Percentiles rank a stretch among this genome's conserved stretches.
Evolutionary conservation across 768 basidiomycete species (phyloP).

Genomic region (Megacollybia marginata): DNA sequence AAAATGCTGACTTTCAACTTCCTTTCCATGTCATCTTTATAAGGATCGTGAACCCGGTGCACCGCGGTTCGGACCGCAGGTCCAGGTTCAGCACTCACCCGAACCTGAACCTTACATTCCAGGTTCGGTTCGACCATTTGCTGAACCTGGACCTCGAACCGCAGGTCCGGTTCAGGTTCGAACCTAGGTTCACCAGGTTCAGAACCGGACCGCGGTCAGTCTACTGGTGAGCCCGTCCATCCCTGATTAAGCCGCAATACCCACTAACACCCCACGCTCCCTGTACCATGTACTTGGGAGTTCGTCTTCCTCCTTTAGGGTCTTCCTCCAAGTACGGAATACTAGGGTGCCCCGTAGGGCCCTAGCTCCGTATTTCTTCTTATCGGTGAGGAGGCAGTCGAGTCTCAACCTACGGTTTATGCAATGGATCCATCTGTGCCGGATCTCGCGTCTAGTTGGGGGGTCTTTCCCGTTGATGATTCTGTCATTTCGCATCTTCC

Average conservation of each 20-base stretch:
- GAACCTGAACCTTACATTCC: too few relatives aligned
- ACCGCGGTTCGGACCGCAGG: too few relatives aligned
- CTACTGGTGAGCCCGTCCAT: too few relatives aligned
- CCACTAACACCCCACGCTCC: neutral
- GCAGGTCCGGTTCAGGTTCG: too few relatives aligned
- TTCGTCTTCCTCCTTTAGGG: neutral
- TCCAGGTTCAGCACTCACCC: too few relatives aligned
- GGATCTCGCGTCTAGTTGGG: conserved; percentile 1
- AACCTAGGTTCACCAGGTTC: too few relatives aligned
- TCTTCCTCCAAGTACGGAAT: neutral
- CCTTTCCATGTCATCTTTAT: too few relatives aligned
- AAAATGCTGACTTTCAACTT: too few relatives aligned
- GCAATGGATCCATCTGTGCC: conserved; percentile 12
- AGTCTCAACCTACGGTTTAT: conserved; percentile 8
- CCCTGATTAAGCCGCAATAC: neutral
- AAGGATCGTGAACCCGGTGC: too few relatives aligned
- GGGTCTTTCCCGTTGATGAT: conserved; percentile 11
- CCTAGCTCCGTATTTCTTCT: neutral
- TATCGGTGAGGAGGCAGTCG: conserved; percentile 8
- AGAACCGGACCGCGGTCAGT: too few relatives aligned
- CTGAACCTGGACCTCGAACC: too few relatives aligned
- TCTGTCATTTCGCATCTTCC: conserved; percentile 20
- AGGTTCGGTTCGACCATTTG: too few relatives aligned
- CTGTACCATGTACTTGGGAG: neutral
- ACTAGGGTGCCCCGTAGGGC: neutral